Base-by-base conservation (phyloP, 352 stramenopile species). In the Phytophthora pisi region DNA sequence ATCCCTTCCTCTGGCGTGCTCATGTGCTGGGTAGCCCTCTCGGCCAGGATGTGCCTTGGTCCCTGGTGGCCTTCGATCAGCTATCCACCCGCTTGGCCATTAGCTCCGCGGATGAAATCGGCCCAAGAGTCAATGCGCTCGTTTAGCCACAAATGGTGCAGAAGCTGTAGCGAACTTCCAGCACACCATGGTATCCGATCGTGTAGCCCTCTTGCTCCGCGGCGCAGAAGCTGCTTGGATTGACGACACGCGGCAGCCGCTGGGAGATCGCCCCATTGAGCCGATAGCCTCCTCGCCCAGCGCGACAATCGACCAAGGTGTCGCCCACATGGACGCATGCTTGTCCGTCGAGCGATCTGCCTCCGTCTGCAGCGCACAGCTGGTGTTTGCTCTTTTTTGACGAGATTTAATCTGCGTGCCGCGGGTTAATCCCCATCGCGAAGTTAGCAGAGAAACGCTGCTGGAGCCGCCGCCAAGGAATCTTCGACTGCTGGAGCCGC, bases 351-450 rank as follows among this genome's bases (percentile, higher is more conserved):
- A 38, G 13, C 38, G 38, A 45, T n/a, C 30, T 28, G 7, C 20
- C 5, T 38, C 13, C 40, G 51, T 51, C 58, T 4, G 52, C 23
- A 43, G 46, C 46, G 57, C 31, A 28, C 61, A 67, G 51, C 51
- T 67, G 61, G 60, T 24, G n/a, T 51, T 42, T 3, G 18, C 9
- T 40, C 53, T 59, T 66, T 66, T 58, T 58, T 58, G 31, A 36
- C 54, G 45, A 68, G 55, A 68, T 68, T 68, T 68, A 64, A 68
- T 68, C 54, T 69, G 62, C 46, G 38, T 20, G 54, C 13, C 54
- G 62, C 62, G 61, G 60, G 51, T 53, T 65, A 43, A 63, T 10
- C 51, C 34, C 50, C 26, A 11, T 40, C 38, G 40, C 16, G 51
- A 49, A 61, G 40, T 57, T 28, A 55, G 50, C 26, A 54, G 59